Base-by-base conservation (phyloP, 2,329 filamentous ascomycete genomes). In the Phaeophleospora eucalypticola region DNA sequence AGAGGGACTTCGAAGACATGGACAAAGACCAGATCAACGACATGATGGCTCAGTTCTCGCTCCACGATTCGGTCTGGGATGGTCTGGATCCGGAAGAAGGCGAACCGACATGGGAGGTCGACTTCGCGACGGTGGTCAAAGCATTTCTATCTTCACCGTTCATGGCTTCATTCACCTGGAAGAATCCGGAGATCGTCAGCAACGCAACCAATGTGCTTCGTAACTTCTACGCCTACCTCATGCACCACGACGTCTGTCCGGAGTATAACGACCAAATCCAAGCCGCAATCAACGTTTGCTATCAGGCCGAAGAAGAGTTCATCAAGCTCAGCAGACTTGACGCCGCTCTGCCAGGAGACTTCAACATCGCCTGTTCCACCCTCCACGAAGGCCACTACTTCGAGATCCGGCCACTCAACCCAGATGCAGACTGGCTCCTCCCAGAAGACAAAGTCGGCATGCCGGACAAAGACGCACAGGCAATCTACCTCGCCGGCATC, bases 171-270 rank as follows among this genome's bases (percentile, higher is more conserved):
- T 79, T 80, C 32, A 74, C 79, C 15, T 79, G 80, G 40, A 77
- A 82, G 10, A 73, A 69, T 3, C 63, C 69, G 0, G 68, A 76
- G 10, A 75, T 62, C 16, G 58, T 89, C 51, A 69, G 77, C n/a
- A 67, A 76, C 4, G 82, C 81, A 2, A 80, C 83, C 16, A 76
- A 78, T 27, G 80, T 94, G 0, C 75, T 96, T 34, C 80, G 81
- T 49, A 95, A 93, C 62, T 97, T 97, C 63, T 80, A 95, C 53
- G 87, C 88, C 54, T 98, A 96, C 57, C 74, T 97, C 0, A 74
- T 90, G 8, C 80, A 86, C 50, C 90, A 97, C 61, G 79, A 86
- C 32, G 91, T 94, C 14, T 95, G 89, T 60, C 84, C 86, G 0
- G 93, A 97, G 65, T 86, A 90, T 62, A 73, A 68, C 0, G 71